Evolutionary conservation across 371 early-diverging fungal species (phyloP).

Genomic region (Actinomucor elegans): DNA sequence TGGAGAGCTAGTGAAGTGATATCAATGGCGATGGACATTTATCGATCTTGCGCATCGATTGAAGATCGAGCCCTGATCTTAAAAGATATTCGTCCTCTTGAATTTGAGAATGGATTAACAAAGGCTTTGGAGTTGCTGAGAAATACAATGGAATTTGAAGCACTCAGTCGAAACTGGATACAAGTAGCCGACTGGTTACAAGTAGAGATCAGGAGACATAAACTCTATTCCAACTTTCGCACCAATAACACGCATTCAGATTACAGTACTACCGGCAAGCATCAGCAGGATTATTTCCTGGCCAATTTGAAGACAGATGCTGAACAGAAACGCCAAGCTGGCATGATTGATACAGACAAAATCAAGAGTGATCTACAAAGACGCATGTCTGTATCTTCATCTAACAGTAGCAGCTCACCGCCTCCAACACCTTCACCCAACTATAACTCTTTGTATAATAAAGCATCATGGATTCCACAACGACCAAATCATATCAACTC

Average conservation of each 20-base stretch:
- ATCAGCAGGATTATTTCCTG: slow-evolving; percentile 14
- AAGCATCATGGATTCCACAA: no score
- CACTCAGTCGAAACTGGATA: slow-evolving; percentile 29
- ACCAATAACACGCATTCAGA: neutral
- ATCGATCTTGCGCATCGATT: slow-evolving; percentile 29
- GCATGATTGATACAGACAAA: slow-evolving; percentile 9
- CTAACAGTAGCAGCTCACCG: neutral
- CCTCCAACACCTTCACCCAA: neutral
- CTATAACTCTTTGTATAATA: no score
- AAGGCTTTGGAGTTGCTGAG: slow-evolving; percentile 27
- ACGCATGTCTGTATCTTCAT: slow-evolving; percentile 2
- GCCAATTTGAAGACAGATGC: slow-evolving; percentile 22
- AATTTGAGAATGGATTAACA: slow-evolving; percentile 32
- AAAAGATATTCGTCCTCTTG: slow-evolving; percentile 17
- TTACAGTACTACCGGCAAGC: neutral
- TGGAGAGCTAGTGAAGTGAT: slow-evolving; percentile 44
- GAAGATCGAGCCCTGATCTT: slow-evolving; percentile 27
- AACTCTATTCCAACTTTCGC: slow-evolving; percentile 17
- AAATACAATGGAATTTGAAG: slow-evolving; percentile 33
- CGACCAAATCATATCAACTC: no score
- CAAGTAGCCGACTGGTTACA: slow-evolving; percentile 47
- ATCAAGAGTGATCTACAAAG: slow-evolving; percentile 1
- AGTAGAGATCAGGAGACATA: slow-evolving; percentile 41
- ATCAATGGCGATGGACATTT: slow-evolving; percentile 37
- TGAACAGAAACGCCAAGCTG: slow-evolving; percentile 8